Evolutionary conservation across 495 filamentous ascomycete genomes (phyloP).

Genomic region (Neurospora africana): DNA sequence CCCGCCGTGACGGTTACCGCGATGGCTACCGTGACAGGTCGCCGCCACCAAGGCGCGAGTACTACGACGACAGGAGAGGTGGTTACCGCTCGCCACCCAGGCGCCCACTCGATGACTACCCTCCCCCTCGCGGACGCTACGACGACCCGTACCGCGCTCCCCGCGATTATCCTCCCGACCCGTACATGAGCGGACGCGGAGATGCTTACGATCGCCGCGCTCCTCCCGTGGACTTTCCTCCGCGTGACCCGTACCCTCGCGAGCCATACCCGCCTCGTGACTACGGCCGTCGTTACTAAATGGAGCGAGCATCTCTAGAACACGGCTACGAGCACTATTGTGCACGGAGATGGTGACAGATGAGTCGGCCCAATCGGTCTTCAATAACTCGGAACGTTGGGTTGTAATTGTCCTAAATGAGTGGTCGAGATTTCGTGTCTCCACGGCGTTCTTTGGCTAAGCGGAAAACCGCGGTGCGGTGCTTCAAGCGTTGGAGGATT

Average conservation of each 20-base stretch:
- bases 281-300: conserved; percentile 38
- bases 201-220: conserved; percentile 48
- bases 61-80: conserved; percentile 71
- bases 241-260: conserved; percentile 41
- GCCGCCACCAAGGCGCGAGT: conserved; percentile 55
- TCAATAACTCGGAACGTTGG: background rate
- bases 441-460: background rate
- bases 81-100: conserved; percentile 64
- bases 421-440: background rate
- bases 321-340: background rate
- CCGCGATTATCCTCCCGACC: conserved; percentile 52
- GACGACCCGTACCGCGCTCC: conserved; percentile 48
- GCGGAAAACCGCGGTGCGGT: background rate
- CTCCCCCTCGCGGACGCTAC: conserved; percentile 49
- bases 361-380: background rate
- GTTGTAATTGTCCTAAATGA: background rate
- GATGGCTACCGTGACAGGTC: conserved; percentile 82
- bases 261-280: conserved; percentile 37
- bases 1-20: conserved; percentile 44
- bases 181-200: conserved; percentile 51
- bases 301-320: background rate
- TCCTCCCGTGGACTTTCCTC: conserved; percentile 41
- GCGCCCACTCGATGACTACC: conserved; percentile 66
- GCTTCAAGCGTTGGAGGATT: background rate
- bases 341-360: background rate